phyloP scores from a whole-genome alignment of 129 eudicot species.

The Artemisia annua region DNA sequence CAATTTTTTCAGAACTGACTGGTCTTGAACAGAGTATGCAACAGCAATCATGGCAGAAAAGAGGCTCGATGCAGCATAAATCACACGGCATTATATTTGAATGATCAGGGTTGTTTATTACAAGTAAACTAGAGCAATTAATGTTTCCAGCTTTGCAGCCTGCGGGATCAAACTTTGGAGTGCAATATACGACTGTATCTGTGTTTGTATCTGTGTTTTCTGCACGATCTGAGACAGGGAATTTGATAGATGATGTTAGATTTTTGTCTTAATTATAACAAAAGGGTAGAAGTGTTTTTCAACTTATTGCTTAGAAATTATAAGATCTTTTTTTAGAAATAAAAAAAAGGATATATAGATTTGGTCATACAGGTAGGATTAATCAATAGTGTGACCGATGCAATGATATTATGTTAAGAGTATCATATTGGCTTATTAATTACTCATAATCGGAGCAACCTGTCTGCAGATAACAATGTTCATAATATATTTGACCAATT shows the following conservation, averaged over 20 bases:
- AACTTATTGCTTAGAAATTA: no score
- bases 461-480: no score
- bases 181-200: conserved; percentile 32
- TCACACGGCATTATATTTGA: conserved; percentile 56
- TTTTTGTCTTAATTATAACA: no score
- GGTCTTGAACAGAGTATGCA: conserved; percentile 73
- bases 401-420: no score
- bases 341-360: no score
- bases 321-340: no score
- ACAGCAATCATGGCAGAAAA: conserved; percentile 79
- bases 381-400: no score
- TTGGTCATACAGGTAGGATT: no score
- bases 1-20: conserved; percentile 38
- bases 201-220: conserved; percentile 40
- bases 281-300: no score
- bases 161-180: conserved; percentile 28
- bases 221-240: conserved; percentile 26
- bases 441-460: no score
- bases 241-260: background rate
- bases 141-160: conserved; percentile 81
- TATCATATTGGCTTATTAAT: no score
- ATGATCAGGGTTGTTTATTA: conserved; percentile 29
- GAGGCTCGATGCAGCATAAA: conserved; percentile 75
- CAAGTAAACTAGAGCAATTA: conserved; percentile 58
- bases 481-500: background rate